phyloP scores from a whole-genome alignment of 768 basidiomycete species.

The Guyanaporus albipodus region DNA sequence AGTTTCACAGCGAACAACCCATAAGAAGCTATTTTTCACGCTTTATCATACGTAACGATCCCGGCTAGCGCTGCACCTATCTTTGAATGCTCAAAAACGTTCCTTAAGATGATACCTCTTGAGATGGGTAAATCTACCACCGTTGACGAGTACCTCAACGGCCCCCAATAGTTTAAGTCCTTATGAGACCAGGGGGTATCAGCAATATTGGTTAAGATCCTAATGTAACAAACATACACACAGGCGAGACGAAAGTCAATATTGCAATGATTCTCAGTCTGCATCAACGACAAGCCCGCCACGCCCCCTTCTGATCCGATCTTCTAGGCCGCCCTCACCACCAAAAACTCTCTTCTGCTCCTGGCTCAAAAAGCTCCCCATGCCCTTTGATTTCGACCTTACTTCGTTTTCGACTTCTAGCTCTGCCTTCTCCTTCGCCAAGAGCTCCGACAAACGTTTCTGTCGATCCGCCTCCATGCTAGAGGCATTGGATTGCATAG shows the following conservation, averaged over 20 bases:
- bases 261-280: constrained; percentile 19
- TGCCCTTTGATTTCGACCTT: constrained; percentile 68
- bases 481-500: constrained; percentile 79
- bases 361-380: constrained; percentile 74
- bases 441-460: constrained; percentile 59
- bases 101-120: neutral
- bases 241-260: neutral
- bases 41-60: too few species aligned
- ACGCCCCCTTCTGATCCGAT: constrained; percentile 68
- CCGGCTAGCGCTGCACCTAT: neutral
- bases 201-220: neutral
- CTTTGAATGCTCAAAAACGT: neutral
- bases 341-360: constrained; percentile 87
- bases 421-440: constrained; percentile 78
- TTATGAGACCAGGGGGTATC: constrained; percentile 4
- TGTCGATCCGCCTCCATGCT: constrained; percentile 64
- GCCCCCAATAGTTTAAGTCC: too few species aligned
- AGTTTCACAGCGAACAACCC: neutral
- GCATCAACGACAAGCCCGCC: constrained; percentile 65
- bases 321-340: constrained; percentile 72
- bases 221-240: constrained; percentile 10
- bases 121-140: neutral
- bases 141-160: neutral
- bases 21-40: too few species aligned
- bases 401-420: constrained; percentile 65